These are phyloP conservation scores for Fusarium anthophilum DNA, from an alignment of 2,329 filamentous ascomycete species.

Conservation along the genomic window DNA sequence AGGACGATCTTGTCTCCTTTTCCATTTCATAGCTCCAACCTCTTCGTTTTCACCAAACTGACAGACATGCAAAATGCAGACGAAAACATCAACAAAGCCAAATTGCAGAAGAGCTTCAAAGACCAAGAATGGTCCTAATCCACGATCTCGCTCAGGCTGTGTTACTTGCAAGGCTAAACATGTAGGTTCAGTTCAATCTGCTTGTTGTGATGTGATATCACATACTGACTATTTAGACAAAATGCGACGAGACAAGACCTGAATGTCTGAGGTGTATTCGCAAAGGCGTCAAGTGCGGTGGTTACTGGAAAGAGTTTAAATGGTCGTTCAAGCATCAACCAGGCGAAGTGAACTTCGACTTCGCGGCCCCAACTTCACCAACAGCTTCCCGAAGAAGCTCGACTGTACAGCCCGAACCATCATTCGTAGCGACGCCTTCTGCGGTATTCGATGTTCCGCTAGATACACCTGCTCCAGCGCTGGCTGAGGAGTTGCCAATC, in stretches of 20 bases:
- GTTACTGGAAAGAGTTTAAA: conserved; percentile 47
- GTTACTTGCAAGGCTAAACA: conserved; percentile 46
- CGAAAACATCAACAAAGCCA: conserved; percentile 19
- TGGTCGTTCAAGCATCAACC: conserved; percentile 56
- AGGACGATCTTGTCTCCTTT: conserved; percentile 8
- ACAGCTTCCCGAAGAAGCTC: conserved; percentile 14
- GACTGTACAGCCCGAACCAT: conserved; percentile 8
- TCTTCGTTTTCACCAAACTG: neutral
- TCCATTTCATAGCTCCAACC: neutral
- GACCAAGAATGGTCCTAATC: conserved; percentile 28
- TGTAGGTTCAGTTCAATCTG: neutral
- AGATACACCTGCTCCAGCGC: neutral
- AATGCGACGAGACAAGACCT: conserved; percentile 46
- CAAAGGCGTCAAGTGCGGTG: conserved; percentile 43
- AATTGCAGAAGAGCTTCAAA: conserved; percentile 13
- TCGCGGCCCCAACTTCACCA: conserved; percentile 11
- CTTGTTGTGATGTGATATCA: neutral
- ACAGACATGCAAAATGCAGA: neutral
- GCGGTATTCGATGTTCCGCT: neutral
- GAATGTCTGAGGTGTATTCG: conserved; percentile 41
- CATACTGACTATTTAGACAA: conserved; percentile 27
- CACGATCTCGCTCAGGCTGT: conserved; percentile 45
- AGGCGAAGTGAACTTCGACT: conserved; percentile 21
- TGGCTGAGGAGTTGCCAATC: conserved; percentile 1
- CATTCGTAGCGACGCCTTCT: neutral